These are phyloP conservation scores for Russula brevipes DNA, from an alignment of 768 basidiomycete genomes.

Conservation along the genomic window DNA sequence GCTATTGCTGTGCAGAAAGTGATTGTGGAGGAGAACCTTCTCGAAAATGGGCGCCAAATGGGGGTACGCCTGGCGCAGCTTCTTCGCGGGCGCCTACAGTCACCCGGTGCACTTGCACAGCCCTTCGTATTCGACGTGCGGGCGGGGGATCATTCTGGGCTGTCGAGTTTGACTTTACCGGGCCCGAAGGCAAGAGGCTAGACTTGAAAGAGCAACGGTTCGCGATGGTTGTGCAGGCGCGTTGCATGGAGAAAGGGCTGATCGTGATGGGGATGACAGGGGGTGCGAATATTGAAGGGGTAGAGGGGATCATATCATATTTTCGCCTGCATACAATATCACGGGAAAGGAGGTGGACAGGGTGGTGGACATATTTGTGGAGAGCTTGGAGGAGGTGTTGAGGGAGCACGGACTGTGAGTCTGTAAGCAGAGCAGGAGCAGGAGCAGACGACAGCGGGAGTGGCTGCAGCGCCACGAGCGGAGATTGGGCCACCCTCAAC, in stretches of 20 bases:
- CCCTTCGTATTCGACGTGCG: conserved; percentile 76
- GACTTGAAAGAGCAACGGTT: conserved; percentile 53
- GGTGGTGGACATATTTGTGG: conserved; percentile 63
- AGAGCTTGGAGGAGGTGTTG: conserved; percentile 61
- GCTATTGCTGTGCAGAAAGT: conserved; percentile 77
- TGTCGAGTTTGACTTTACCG: conserved; percentile 71
- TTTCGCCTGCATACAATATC: conserved; percentile 79
- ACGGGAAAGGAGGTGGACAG: conserved; percentile 61
- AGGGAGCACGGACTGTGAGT: conserved; percentile 4
- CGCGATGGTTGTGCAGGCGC: conserved; percentile 66
- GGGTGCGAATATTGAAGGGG: conserved; percentile 63
- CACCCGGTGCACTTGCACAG: conserved; percentile 51
- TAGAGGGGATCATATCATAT: conserved; percentile 62
- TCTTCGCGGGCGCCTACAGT: conserved; percentile 49
- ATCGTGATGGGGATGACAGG: conserved; percentile 73
- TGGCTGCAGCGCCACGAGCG: conserved; percentile 5
- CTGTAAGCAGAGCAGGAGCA: too few relatives aligned
- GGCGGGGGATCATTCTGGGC: conserved; percentile 79
- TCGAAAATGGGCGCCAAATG: conserved; percentile 54
- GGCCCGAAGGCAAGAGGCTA: conserved; percentile 37
- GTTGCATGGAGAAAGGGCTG: conserved; percentile 59
- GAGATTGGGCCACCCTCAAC: conserved; percentile 19
- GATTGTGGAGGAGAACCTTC: conserved; percentile 63
- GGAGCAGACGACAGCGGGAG: too few relatives aligned
- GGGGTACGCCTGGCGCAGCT: conserved; percentile 55